These are phyloP conservation scores for Paecilomyces sp. DNA, from an alignment of 2,329 filamentous ascomycete species.

Conservation along the genomic window DNA sequence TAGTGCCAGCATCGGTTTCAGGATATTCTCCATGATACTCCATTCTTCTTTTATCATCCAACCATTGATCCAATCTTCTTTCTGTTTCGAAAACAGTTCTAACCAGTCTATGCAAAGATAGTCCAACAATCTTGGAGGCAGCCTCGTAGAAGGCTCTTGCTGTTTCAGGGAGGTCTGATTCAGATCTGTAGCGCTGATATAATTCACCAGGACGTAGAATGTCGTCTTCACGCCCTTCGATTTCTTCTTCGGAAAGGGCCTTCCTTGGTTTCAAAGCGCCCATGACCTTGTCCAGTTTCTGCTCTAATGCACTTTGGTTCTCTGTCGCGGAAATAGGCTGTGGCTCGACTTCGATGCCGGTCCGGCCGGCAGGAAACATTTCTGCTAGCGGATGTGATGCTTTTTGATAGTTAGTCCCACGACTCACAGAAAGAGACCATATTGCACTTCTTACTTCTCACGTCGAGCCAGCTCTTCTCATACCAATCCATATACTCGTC, in stretches of 20 bases:
- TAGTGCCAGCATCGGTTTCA: neutral
- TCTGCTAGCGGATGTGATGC: constrained; percentile 29
- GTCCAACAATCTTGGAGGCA: constrained; percentile 43
- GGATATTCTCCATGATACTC: constrained; percentile 17
- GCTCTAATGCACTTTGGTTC: constrained; percentile 21
- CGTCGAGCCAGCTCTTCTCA: constrained; percentile 53
- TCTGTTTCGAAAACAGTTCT: constrained; percentile 46
- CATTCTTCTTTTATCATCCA: constrained; percentile 26
- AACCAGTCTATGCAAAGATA: constrained; percentile 45
- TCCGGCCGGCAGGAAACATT: constrained; percentile 34
- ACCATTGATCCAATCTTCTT: constrained; percentile 32
- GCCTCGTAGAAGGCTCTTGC: constrained; percentile 45
- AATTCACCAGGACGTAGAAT: constrained; percentile 42
- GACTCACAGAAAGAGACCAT: neutral
- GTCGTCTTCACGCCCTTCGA: constrained; percentile 12
- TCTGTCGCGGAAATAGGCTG: constrained; percentile 6
- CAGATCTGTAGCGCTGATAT: constrained; percentile 44
- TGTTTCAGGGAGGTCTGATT: constrained; percentile 39
- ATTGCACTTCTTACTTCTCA: constrained; percentile 14
- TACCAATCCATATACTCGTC: constrained; percentile 79
- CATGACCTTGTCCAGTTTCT: constrained; percentile 39
- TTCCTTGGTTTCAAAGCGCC: constrained; percentile 30
- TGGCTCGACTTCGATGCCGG: constrained; percentile 9
- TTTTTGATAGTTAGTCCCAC: constrained; percentile 1
- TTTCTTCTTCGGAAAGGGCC: constrained; percentile 29